Evolutionary conservation across 2,329 filamentous ascomycete genomes (phyloP).

Genomic region (Exophiala mesophila): DNA sequence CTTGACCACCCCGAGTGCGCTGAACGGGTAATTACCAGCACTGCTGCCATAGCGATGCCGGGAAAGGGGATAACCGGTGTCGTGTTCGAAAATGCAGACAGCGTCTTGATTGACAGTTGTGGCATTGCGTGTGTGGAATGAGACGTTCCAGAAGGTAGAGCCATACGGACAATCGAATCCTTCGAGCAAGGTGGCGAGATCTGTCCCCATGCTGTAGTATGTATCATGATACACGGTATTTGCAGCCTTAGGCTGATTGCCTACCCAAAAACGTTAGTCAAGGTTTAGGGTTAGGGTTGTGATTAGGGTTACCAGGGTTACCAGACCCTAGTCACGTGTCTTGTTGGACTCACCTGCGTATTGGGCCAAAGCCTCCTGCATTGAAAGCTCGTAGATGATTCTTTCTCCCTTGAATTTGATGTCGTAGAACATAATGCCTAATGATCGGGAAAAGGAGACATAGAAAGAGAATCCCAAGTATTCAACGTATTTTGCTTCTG

Average conservation of each 20-base stretch:
- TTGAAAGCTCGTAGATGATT: slow-evolving; percentile 49
- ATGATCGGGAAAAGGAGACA: slow-evolving; percentile 9
- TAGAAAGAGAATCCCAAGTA: slow-evolving; percentile 16
- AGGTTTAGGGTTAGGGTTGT: too few species aligned
- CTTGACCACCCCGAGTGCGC: slow-evolving; percentile 8
- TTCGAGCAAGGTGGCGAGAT: slow-evolving; percentile 27
- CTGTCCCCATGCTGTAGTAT: slow-evolving; percentile 29
- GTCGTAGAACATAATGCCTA: slow-evolving; percentile 18
- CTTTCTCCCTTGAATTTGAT: slow-evolving; percentile 49
- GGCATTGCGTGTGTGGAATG: slow-evolving; percentile 5
- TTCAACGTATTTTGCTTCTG: slow-evolving; percentile 11
- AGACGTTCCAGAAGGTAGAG: slow-evolving; percentile 12
- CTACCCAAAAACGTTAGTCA: background rate
- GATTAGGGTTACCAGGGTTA: background rate
- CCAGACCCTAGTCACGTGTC: background rate
- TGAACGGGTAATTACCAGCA: slow-evolving; percentile 8
- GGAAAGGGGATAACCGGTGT: slow-evolving; percentile 29
- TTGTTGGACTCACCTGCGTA: slow-evolving; percentile 41
- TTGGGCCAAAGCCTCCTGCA: slow-evolving; percentile 51
- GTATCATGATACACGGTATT: slow-evolving; percentile 31
- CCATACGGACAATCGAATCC: slow-evolving; percentile 28
- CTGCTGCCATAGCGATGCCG: slow-evolving; percentile 27
- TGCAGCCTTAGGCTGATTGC: slow-evolving; percentile 26
- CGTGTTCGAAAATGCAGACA: slow-evolving; percentile 28
- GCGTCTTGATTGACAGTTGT: slow-evolving; percentile 29